phyloP scores from a whole-genome alignment of 2,329 filamentous ascomycete species.

The Cladosporium sp. region DNA sequence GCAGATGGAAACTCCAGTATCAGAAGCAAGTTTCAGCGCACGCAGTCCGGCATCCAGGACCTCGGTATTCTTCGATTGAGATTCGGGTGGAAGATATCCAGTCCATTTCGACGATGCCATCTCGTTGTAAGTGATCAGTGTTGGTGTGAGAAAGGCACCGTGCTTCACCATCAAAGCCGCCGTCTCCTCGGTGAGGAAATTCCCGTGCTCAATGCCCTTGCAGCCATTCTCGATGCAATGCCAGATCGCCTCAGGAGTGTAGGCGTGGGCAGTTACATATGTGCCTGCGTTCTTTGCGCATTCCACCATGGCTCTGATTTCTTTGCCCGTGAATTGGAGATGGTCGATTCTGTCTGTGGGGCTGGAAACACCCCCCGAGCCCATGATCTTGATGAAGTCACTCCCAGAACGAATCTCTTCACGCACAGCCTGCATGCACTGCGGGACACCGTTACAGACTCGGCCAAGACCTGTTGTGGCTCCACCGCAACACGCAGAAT shows the following conservation, averaged over 20 bases:
- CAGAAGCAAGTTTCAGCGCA: constrained; percentile 43
- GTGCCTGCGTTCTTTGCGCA: constrained; percentile 44
- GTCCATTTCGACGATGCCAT: constrained; percentile 35
- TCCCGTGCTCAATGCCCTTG: constrained; percentile 54
- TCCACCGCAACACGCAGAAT: constrained; percentile 42
- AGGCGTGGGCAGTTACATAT: constrained; percentile 53
- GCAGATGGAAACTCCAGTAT: constrained; percentile 50
- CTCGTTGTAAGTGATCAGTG: constrained; percentile 46
- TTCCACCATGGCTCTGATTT: constrained; percentile 49
- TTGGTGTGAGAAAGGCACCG: constrained; percentile 47
- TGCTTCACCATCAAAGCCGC: constrained; percentile 45
- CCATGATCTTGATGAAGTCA: constrained; percentile 59
- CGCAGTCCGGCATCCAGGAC: constrained; percentile 43
- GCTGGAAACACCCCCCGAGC: constrained; percentile 49
- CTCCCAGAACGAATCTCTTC: constrained; percentile 51
- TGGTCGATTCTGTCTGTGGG: constrained; percentile 50
- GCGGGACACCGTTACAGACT: constrained; percentile 48
- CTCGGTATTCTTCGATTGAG: constrained; percentile 41
- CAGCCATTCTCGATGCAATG: constrained; percentile 51
- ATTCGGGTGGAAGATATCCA: constrained; percentile 31
- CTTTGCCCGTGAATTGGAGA: constrained; percentile 51
- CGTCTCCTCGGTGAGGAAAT: constrained; percentile 53
- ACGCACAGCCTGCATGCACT: constrained; percentile 46
- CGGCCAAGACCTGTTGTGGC: constrained; percentile 34
- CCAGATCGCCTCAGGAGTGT: constrained; percentile 49